Evolutionary conservation across 2,329 filamentous ascomycete species (phyloP), one percentile per base, ranked within the genome.

Genomic region (Talaromyces sp.): DNA sequence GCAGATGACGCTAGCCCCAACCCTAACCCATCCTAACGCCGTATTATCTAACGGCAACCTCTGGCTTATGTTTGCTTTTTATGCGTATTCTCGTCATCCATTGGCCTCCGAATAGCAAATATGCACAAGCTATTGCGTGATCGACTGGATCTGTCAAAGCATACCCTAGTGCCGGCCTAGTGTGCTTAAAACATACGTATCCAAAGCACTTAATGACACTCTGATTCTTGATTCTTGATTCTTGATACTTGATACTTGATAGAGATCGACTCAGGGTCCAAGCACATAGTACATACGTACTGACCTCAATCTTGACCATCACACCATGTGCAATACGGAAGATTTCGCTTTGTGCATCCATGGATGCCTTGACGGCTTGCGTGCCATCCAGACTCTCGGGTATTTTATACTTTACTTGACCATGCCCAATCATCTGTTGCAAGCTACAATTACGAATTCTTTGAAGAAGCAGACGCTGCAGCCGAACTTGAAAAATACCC

Each of bases 41-140:
- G 15, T 53, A 53, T 53, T 29, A 29, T n/a, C 27, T 31, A 36
- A n/a, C 19, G 25, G 17, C 49, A 31, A 19, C 49, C 17, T 19
- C 27, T n/a, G 25, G 15, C 27, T 34, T 53, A 3, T 29, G 1
- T 0, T 53, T 53, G 25, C 49, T 53, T 53, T 36, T 54, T n/a
- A 31, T 51, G n/a, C 29, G 3, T n/a, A 27, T 22, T 6, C 19
- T 17, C 19, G 19, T 13, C 56, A 5, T 27, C 22, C 27, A 59
- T 45, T 59, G 56, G 56, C 15, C 27, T n/a, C 22, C 5, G 22
- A 59, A 59, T 40, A 40, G 61, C 61, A 63, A 49, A 63, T 63
- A 36, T 63, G 61, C 49, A 56, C 31, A 29, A 25, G 47, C 38
- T 54, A 63, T 63, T 54, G 51, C 61, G 61, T 63, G 61, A 40